Evolutionary conservation across 106 monocot genomes (phyloP).

Genomic region (Cymbidium sinense): DNA sequence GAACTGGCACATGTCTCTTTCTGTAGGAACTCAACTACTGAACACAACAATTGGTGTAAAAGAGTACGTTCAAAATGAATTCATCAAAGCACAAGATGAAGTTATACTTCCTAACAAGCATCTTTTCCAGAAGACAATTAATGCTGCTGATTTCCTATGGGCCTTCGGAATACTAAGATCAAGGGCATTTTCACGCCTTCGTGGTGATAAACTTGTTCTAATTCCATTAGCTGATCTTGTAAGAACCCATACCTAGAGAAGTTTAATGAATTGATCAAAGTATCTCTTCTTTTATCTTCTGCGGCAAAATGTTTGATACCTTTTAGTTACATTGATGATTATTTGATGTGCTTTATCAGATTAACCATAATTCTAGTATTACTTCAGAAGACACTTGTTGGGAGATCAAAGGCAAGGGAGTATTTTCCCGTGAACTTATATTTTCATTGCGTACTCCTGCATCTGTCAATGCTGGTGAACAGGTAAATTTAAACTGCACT

Average conservation of each 20-base stretch:
- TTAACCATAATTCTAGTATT: constrained; percentile 62
- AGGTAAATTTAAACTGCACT: constrained; percentile 35
- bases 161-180: constrained; percentile 88
- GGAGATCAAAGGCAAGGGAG: constrained; percentile 85
- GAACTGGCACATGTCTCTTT: constrained; percentile 1
- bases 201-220: constrained; percentile 81
- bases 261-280: not conserved
- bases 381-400: constrained; percentile 53
- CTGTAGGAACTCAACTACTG: constrained; percentile 82
- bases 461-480: constrained; percentile 62
- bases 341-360: constrained; percentile 28
- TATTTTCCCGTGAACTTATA: constrained; percentile 63
- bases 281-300: not conserved
- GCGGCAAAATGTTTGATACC: not conserved
- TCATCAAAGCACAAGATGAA: constrained; percentile 56
- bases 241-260: constrained; percentile 14
- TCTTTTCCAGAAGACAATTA: constrained; percentile 60
- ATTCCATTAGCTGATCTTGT: constrained; percentile 91
- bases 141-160: constrained; percentile 69
- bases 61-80: constrained; percentile 74
- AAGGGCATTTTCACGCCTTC: constrained; percentile 76
- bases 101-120: constrained; percentile 53
- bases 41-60: constrained; percentile 71
- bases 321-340: not conserved
- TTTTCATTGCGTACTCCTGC: constrained; percentile 63